Evolutionary conservation across 306 rosid genomes (phyloP), one percentile per base, ranked within the genome.

Genomic region (Luffa acutangula): DNA sequence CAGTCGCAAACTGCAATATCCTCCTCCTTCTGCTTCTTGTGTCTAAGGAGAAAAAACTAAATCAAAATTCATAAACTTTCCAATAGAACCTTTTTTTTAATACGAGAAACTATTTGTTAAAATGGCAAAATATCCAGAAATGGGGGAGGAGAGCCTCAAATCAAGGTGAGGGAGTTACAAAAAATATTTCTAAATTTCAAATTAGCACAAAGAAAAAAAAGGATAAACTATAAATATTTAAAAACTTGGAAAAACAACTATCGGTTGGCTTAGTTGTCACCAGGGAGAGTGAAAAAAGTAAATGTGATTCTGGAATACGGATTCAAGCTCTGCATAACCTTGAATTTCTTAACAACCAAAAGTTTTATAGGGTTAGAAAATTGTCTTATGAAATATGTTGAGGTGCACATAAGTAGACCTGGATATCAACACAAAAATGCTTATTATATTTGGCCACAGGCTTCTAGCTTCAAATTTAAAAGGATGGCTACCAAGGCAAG

Each of bases 1-100:
- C 98, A 94, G 79, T 88, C 97, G 56, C 98, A 94, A 65, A 91
- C 77, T 74, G 88, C 90, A 81, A 92, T 86, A 80, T 94, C 98
- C 82, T 94, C 97, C 89, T 92, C 98, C 87, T 87, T 87, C 85
- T 86, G 97, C 87, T 87, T 94, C 89, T 81, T 86, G 76, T 89
- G 97, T 80, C 98, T 94, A 34, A 60, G 78, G 48, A 84, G 25
- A 43, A 52, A 64, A 18, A 74, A 18, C 34, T 0, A 20, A 43
- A 66, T 9, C 8, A 56, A 64, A 59, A 58, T 57, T 45, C 33
- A 25, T 17, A 51, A n/a, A 70, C 6, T 69, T 43, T 69, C 0
- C n/a, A 43, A 42, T 5, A 9, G 18, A 69, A 69, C 54, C 14
- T 43, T 37, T 20, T 3, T 66, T 66, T 39, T 62, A 12, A 66